Evolutionary conservation across 148 eudicot genomes (phyloP), one percentile per base, ranked within the genome.

Genomic region (Gaultheria prostrata): DNA sequence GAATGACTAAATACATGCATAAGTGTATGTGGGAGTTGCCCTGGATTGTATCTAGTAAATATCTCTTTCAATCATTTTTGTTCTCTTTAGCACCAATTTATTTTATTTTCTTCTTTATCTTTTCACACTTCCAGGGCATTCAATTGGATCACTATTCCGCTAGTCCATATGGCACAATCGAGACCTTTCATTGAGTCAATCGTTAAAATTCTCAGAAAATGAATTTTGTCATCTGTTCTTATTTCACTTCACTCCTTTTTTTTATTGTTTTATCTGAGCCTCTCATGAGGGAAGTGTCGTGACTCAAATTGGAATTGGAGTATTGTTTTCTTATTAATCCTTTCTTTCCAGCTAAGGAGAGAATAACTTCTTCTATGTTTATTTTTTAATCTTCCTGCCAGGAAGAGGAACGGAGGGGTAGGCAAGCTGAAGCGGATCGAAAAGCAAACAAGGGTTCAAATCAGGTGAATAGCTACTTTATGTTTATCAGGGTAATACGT

Each of bases 401-500:
- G 98, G 97, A 88, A 74, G 99, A 96, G 81, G 95, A 93, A 81
- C 86, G 87, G 59, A 85, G 98, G 76, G 91, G 92, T 54, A 84
- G 84, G 26, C 82, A 48, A 83, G 54, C 48, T 3, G 85, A 85
- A 79, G 85, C 82, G 0, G 87, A 77, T 65, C 57, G 21, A 45
- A 87, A 88, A 61, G n/a, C 12, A 21, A 75, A 59, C 51, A 85
- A 89, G 50, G 48, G 43, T 67, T 18, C 79, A 75, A 89, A 82
- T 65, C n/a, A 90, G 90, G 83, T 88, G 63, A 76, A 78, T 7
- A 8, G 57, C 77, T 79, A 26, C 8, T 15, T 35, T 3, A 11
- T 28, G 79, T 63, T 65, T 79, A 11, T 18, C 35, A 15, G 15
- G 45, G 46, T 82, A 30, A 20, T 12, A 73, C 35, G 3, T 76